Conservation (phyloP, 108 stramenopile species). For the Cyclostephanos tholiformis region DNA sequence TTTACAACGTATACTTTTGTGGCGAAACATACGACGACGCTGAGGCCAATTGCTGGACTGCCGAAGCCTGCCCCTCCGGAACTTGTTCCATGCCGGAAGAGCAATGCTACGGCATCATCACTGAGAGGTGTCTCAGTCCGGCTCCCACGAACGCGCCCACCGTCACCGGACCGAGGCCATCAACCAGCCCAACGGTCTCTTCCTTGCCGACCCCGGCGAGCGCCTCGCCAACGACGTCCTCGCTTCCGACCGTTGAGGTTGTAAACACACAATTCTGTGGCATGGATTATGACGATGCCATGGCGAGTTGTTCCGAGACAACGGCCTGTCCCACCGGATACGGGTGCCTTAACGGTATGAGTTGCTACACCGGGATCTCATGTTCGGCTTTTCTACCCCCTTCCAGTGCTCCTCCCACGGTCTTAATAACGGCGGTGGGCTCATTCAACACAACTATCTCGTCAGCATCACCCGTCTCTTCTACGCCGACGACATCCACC, state of each 20-base stretch:
- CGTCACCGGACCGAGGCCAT: not conserved
- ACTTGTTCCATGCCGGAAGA: not conserved
- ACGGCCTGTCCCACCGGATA: constrained; percentile 26
- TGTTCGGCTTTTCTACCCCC: too few relatives aligned
- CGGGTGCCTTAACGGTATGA: constrained; percentile 23
- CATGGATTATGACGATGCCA: constrained; percentile 13
- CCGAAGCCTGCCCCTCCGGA: constrained; percentile 7
- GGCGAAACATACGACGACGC: constrained; percentile 20
- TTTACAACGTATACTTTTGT: constrained; percentile 14
- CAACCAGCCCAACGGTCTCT: not conserved
- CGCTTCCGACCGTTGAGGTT: too few relatives aligned
- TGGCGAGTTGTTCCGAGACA: constrained; percentile 1
- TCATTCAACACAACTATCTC: too few relatives aligned
- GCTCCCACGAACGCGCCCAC: not conserved
- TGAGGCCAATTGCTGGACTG: constrained; percentile 7
- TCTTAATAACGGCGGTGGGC: too few relatives aligned
- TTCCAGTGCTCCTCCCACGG: too few relatives aligned
- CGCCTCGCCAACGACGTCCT: too few relatives aligned
- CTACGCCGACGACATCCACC: too few relatives aligned
- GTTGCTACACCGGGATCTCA: constrained; percentile 28
- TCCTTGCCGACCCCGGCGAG: not conserved
- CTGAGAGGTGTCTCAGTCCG: not conserved
- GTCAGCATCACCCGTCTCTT: too few relatives aligned
- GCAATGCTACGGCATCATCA: not conserved
- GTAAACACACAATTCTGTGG: constrained; percentile 25